Evolutionary conservation across 176 grass and related monocot species (phyloP).

Genomic region (Carex scoparia): DNA sequence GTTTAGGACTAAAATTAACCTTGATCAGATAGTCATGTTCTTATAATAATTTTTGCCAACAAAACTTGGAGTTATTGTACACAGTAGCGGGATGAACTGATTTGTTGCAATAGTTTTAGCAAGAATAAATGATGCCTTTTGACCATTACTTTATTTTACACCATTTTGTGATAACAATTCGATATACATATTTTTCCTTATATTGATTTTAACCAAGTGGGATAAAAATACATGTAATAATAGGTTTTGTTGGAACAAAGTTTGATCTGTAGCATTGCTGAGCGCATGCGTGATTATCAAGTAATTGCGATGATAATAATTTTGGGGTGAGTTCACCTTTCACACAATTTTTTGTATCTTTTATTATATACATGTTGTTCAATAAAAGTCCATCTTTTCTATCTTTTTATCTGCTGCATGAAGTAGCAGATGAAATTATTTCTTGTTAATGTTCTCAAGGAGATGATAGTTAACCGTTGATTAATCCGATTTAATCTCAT

Average conservation of each 20-base stretch:
- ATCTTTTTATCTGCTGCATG: neutral
- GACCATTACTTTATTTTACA: neutral
- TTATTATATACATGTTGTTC: neutral
- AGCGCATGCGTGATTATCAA: constrained; percentile 70
- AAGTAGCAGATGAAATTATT: neutral
- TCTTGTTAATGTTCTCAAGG: neutral
- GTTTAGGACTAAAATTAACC: neutral
- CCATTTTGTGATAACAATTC: constrained; percentile 6
- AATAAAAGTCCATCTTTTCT: neutral
- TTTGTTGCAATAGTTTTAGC: neutral
- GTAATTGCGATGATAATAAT: constrained; percentile 81
- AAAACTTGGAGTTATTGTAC: neutral
- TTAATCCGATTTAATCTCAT: neutral
- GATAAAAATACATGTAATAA: constrained; percentile 12
- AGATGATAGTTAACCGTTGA: neutral
- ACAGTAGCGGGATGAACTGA: neutral
- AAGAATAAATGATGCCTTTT: neutral
- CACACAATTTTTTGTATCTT: constrained; percentile 5
- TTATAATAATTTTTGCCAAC: neutral
- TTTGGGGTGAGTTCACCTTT: constrained; percentile 46
- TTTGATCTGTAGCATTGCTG: constrained; percentile 40
- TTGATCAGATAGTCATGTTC: neutral
- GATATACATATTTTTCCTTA: neutral
- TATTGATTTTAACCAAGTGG: neutral
- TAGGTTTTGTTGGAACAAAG: constrained; percentile 69